Base-by-base conservation (phyloP, 75 land plant genomes). In the Larix kaempferi region DNA sequence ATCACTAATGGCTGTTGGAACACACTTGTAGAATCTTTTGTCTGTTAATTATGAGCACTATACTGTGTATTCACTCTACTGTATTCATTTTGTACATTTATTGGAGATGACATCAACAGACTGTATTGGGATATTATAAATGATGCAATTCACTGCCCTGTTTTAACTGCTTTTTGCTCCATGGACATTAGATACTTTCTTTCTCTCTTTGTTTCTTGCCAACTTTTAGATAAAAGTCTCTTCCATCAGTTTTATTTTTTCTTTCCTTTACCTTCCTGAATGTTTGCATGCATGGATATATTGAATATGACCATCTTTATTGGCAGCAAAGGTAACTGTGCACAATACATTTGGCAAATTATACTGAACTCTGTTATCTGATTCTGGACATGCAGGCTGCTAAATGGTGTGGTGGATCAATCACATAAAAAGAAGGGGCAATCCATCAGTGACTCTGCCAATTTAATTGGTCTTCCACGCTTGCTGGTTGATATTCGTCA, bases 401-500 rank as follows among this genome's bases (percentile, higher is more conserved):
- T 96, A 25, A 96, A 96, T 80, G 90, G 95, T 39, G 87, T 90
- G 76, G 88, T 94, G 27, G 98, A 96, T 78, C 91, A 88, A 56
- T 86, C 94, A 27, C 87, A 84, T 7, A 81, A 81, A 49, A 86
- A 60, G 78, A 79, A 73, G 27, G 74, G 66, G 19, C 60, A 61
- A 55, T 96, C 99, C 22, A 93, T 96, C 41, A 88, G 89, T 74
- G 78, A 76, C 23, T 81, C 91, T 57, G 97, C 99, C 69, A 89
- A 84, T 27, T 77, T 39, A 27, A 85, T 96, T 71, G 88, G 85
- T 8, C 82, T 96, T 56, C 99, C 99, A 57, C 85, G 97, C 19
- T 78, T 81, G 80, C 82, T 96, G 61, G 91, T 96, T 83, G 98
- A 94, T 78, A 86, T 96, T 79, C 95, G 99, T 35, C 99, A 96